Evolutionary conservation across 169 alveolate genomes (phyloP).

Genomic region (Eimeria sp.): DNA sequence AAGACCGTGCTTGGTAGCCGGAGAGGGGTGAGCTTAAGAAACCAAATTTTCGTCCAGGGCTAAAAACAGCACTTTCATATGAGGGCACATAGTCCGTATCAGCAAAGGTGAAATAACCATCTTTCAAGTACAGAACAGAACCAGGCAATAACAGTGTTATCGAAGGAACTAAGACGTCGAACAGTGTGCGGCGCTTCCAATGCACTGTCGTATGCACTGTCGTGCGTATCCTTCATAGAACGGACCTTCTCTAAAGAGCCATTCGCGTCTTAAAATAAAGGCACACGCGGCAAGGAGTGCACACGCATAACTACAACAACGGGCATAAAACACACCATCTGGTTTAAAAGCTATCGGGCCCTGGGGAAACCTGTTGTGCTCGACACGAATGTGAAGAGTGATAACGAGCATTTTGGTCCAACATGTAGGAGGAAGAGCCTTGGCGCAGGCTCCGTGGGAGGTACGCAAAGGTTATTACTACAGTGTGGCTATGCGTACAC

Average conservation of each 20-base stretch:
- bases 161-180: background rate
- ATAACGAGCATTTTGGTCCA: too few relatives aligned
- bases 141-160: background rate
- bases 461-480: background rate
- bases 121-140: background rate
- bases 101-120: background rate
- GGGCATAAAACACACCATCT: background rate
- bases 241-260: background rate
- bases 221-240: background rate
- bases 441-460: background rate
- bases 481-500: background rate
- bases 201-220: background rate
- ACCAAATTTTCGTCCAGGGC: background rate
- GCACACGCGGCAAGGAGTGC: background rate
- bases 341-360: background rate
- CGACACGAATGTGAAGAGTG: background rate
- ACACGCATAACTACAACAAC: background rate
- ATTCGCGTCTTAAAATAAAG: background rate
- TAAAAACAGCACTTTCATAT: background rate
- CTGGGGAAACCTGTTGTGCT: background rate
- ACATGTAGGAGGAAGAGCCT: background rate
- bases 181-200: background rate
- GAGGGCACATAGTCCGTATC: background rate
- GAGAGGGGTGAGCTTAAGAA: background rate
- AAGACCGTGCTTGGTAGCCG: too few relatives aligned